These are phyloP conservation scores for Penicillium daleae DNA, from an alignment of 495 filamentous ascomycete species.

Conservation along the genomic window DNA sequence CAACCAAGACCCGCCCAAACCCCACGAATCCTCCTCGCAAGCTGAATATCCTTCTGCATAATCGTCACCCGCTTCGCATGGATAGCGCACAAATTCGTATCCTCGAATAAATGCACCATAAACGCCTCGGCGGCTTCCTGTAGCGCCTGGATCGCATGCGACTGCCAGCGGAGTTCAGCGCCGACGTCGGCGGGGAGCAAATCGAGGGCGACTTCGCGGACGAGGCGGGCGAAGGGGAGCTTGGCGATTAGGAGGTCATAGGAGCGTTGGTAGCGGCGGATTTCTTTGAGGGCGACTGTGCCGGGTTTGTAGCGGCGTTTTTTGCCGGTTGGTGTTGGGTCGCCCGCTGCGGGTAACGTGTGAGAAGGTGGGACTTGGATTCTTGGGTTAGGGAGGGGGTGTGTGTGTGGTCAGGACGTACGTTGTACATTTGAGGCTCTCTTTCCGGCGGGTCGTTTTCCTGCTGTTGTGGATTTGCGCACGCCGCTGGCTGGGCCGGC, in stretches of 20 bases:
- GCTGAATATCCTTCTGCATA: constrained; percentile 95
- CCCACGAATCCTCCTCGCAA: constrained; percentile 81
- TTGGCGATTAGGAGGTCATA: constrained; percentile 83
- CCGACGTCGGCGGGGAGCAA: constrained; percentile 51
- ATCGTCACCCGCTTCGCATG: constrained; percentile 97
- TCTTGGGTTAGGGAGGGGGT: background rate
- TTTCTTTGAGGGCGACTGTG: constrained; percentile 83
- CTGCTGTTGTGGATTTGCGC: constrained; percentile 17
- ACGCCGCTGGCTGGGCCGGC: constrained; percentile 23
- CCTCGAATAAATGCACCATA: constrained; percentile 91
- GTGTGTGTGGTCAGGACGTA: constrained; percentile 24
- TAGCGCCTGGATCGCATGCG: constrained; percentile 83
- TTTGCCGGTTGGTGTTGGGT: constrained; percentile 65
- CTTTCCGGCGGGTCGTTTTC: constrained; percentile 31
- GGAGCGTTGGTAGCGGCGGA: constrained; percentile 78
- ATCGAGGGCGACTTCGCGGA: constrained; percentile 81
- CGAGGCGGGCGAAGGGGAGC: constrained; percentile 83
- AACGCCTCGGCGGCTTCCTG: constrained; percentile 94
- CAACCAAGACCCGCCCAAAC: constrained; percentile 67
- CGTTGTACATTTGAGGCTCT: constrained; percentile 43
- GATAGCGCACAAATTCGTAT: constrained; percentile 92
- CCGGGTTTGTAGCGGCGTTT: constrained; percentile 81
- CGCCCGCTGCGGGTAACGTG: constrained; percentile 59
- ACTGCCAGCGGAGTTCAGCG: constrained; percentile 84
- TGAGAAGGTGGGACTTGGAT: background rate